Percentiles rank a stretch among this genome's conserved stretches.
These are phyloP conservation scores for Globisporangium cystogenes DNA, from an alignment of 352 stramenopile species.

Conservation along the genomic window DNA sequence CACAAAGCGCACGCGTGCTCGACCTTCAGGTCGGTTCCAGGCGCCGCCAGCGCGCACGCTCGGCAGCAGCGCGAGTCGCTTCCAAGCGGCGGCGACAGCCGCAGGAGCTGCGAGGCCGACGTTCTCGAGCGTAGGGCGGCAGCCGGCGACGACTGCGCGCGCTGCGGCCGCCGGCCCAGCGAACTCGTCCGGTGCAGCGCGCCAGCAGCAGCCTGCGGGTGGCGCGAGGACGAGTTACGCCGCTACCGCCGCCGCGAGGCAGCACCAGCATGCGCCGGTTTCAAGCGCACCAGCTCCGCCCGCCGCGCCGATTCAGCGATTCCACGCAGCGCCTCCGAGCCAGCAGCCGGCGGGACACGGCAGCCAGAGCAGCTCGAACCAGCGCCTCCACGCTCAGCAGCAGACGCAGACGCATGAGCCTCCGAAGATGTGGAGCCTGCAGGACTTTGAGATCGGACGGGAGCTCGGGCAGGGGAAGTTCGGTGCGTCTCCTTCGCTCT, in stretches of 20 bases:
- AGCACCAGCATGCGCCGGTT: neutral
- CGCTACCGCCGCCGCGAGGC: neutral
- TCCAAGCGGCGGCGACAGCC: neutral
- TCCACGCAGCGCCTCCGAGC: neutral
- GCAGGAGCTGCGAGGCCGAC: constrained; percentile 2
- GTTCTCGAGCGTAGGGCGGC: neutral
- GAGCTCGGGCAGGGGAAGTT: constrained; percentile 87
- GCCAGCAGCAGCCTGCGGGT: neutral
- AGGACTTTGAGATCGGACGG: constrained; percentile 85
- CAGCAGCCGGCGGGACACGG: constrained; percentile 1
- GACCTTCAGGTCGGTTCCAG: constrained; percentile 7
- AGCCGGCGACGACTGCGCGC: neutral
- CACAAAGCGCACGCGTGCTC: neutral
- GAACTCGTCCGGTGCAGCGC: neutral
- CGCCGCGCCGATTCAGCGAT: constrained; percentile 15
- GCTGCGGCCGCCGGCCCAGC: neutral
- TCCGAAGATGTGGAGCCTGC: constrained; percentile 68
- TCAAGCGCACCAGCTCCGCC: neutral
- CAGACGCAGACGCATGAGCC: constrained; percentile 13
- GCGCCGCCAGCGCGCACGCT: neutral
- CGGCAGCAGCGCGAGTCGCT: constrained; percentile 2
- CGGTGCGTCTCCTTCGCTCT: constrained; percentile 17
- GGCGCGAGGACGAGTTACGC: neutral
- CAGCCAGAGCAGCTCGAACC: neutral
- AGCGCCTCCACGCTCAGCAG: constrained; percentile 5